A percentile compares a stretch with the other conserved stretches of the same genome.
These are phyloP conservation scores for Cyberlindnera maritima DNA, from an alignment of 805 yeast species.

Conservation along the genomic window DNA sequence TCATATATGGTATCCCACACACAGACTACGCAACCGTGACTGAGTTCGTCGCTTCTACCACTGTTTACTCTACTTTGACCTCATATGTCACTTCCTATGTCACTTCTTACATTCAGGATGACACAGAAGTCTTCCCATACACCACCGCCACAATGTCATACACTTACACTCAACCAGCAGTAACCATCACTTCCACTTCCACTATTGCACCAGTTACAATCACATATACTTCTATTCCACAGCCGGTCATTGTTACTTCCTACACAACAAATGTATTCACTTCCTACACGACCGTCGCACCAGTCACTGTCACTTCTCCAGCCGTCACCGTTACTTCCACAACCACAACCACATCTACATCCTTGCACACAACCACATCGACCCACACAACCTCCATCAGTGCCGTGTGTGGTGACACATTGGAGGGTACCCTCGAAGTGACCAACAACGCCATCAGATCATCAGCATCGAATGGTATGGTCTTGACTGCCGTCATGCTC, in stretches of 20 bases:
- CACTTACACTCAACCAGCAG: conserved; percentile 6
- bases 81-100: conserved; percentile 12
- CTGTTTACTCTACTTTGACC: conserved; percentile 11
- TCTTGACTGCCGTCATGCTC: neutral
- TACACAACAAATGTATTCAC: no score
- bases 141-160: conserved; percentile 18
- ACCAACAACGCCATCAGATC: neutral
- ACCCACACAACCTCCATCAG: neutral
- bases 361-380: neutral
- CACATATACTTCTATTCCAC: neutral
- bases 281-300: neutral
- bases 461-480: neutral
- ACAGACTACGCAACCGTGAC: conserved; percentile 17
- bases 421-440: neutral
- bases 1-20: conserved; percentile 15
- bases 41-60: conserved; percentile 14
- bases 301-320: neutral
- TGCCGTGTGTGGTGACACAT: neutral
- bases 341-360: neutral
- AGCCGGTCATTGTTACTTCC: neutral
- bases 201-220: neutral
- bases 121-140: conserved; percentile 14
- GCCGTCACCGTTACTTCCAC: neutral
- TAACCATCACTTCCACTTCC: neutral
- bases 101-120: conserved; percentile 17